phyloP scores from a whole-genome alignment of 2,329 filamentous ascomycete genomes.

The Trichoderma breve region DNA sequence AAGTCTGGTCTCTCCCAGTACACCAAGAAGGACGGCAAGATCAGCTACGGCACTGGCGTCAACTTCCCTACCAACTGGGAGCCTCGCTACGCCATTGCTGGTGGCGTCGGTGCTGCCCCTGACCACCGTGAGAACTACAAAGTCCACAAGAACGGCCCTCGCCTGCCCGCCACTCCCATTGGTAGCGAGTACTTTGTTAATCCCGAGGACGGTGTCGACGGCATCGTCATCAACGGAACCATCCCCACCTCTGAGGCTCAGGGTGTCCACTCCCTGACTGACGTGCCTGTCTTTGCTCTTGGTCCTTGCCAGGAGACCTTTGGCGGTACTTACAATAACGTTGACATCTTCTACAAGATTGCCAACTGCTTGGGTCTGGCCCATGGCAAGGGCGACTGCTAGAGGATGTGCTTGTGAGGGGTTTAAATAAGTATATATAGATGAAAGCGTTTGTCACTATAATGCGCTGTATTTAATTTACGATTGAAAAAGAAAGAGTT shows the following conservation, averaged over 20 bases:
- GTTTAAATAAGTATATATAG: background rate
- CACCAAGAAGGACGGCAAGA: conserved; percentile 54
- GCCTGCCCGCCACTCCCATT: conserved; percentile 57
- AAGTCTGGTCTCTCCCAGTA: conserved; percentile 76
- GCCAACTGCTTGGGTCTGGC: conserved; percentile 63
- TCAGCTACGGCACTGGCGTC: conserved; percentile 69
- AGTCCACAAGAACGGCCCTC: conserved; percentile 64
- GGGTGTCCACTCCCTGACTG: conserved; percentile 75
- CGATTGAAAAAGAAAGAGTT: no score
- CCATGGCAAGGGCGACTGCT: conserved; percentile 24
- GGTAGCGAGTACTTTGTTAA: conserved; percentile 63
- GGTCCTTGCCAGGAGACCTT: conserved; percentile 79
- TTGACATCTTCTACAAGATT: conserved; percentile 75
- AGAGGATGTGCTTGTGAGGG: conserved; percentile 4
- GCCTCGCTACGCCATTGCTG: conserved; percentile 76
- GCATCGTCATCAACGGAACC: conserved; percentile 75
- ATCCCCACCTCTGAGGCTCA: conserved; percentile 60
- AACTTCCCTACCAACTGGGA: conserved; percentile 85
- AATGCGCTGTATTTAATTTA: background rate
- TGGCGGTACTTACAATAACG: conserved; percentile 66
- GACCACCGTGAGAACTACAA: conserved; percentile 76
- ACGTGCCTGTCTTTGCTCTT: conserved; percentile 74
- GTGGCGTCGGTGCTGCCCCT: conserved; percentile 68
- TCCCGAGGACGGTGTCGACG: conserved; percentile 61
- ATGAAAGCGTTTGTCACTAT: background rate